A percentile compares a stretch with the other conserved stretches of the same genome.
Conservation (phyloP, 345 rosid genomes). For the Lumnitzera littorea region DNA sequence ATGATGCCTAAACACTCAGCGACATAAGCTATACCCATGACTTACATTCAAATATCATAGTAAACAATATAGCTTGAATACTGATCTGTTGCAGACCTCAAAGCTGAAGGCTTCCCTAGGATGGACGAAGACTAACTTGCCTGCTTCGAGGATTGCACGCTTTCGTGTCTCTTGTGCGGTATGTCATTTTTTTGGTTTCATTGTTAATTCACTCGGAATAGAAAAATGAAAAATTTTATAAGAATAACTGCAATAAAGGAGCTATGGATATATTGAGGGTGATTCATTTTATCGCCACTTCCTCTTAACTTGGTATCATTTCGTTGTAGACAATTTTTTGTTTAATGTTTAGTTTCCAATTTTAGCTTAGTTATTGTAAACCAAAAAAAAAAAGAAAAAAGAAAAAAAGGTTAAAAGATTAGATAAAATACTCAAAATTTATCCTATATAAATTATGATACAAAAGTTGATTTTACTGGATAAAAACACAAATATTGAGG, state of each 20-base stretch:
- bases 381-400: too few species aligned
- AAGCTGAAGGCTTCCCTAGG: constrained; percentile 19
- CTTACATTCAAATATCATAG: not conserved
- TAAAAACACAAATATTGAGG: too few species aligned
- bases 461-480: too few species aligned
- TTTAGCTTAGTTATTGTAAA: too few species aligned
- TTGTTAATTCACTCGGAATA: too few species aligned
- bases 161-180: constrained; percentile 21
- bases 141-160: constrained; percentile 16
- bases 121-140: constrained; percentile 23
- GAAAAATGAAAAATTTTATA: not conserved
- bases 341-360: too few species aligned
- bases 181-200: not conserved
- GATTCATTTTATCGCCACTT: not conserved
- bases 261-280: not conserved
- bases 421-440: too few species aligned
- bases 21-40: not conserved
- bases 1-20: not conserved
- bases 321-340: too few species aligned
- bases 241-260: not conserved
- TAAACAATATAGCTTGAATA: not conserved
- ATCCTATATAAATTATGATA: too few species aligned
- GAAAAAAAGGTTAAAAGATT: too few species aligned
- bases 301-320: not conserved
- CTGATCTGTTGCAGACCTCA: constrained; percentile 17